Evolutionary conservation across 352 stramenopile genomes (phyloP), one percentile per base, ranked within the genome.

Genomic region (Phytophthora constricta): DNA sequence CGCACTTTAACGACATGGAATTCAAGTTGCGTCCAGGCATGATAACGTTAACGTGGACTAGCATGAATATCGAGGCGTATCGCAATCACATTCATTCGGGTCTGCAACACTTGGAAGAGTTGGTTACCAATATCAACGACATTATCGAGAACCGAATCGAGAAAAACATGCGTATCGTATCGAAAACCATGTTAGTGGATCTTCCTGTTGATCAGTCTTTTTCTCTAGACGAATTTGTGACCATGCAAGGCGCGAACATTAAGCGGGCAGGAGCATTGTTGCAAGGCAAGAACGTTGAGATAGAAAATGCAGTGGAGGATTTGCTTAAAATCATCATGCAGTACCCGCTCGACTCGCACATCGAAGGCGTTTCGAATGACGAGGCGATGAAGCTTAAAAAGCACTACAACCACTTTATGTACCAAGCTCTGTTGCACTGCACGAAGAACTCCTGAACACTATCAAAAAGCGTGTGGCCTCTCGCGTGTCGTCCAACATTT

Each of bases 371-470:
- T 13, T 95, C 87, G 0, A 87, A 95, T 54, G 93, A 98, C 23
- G 97, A 99, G 68, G 86, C 98, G 10, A 80, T 92, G 55, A 99
- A 98, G 73, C 86, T 99, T 17, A 98, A 98, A 65, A 97, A 98
- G 65, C 97, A 99, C 77, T 99, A 99, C 87, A 99, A 99, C 76
- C 96, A 99, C 76, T 99, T 99, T 65, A 99, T 99, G 95, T 99
- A 99, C 66, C 95, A 98, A 71, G 96, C 97, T 45, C 79, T 99
- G 52, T 75, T 99, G 7, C 95, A 98, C 72, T 99, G 96, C 64
- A 98, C 95, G 14, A 99, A 99, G 76, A 98, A 98, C 68, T 99
- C 95, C 91, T 99, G 62, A 99, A 99, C 76, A 96, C 95, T 8
- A 89, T 99, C 69, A 99, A 99, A 84, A 98, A 99, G 70, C 89